Percentiles rank a stretch among this genome's conserved stretches.
phyloP scores from a whole-genome alignment of 495 filamentous ascomycete species.

The Symbiotaphrina buchneri region DNA sequence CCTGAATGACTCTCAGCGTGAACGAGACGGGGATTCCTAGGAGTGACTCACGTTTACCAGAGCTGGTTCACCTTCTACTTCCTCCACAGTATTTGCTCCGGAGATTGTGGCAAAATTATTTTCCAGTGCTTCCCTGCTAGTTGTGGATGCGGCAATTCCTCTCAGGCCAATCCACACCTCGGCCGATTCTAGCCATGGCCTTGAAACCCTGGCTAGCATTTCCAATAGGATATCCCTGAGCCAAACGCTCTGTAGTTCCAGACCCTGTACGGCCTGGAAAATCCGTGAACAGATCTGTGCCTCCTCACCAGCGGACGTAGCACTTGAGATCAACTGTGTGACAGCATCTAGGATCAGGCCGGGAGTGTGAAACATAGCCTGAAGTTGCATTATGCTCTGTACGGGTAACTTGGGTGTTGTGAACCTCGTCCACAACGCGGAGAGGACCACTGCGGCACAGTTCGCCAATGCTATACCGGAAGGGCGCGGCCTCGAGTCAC shows the following conservation, averaged over 20 bases:
- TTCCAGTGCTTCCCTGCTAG: no score
- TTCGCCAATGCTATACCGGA: constrained; percentile 37
- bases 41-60: no score
- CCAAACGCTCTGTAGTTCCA: constrained; percentile 37
- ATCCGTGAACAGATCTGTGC: constrained; percentile 46
- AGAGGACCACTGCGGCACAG: constrained; percentile 28
- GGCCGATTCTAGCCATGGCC: constrained; percentile 49
- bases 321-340: constrained; percentile 28
- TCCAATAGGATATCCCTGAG: constrained; percentile 40
- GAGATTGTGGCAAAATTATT: no score
- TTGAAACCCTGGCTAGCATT: constrained; percentile 36
- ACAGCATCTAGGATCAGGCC: constrained; percentile 39
- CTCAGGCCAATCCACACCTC: constrained; percentile 59
- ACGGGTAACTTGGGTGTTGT: constrained; percentile 16
- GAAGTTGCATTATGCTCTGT: constrained; percentile 43
- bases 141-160: constrained; percentile 26
- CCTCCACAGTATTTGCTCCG: no score
- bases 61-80: no score
- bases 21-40: no score
- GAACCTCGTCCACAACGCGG: constrained; percentile 30
- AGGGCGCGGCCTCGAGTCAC: no score
- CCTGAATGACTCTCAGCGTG: no score
- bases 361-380: constrained; percentile 37
- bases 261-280: constrained; percentile 35
- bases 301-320: constrained; percentile 32